These are phyloP conservation scores for Cryptococcus wingfieldii DNA, from an alignment of 1,284 basidiomycete genomes.

Conservation along the genomic window DNA sequence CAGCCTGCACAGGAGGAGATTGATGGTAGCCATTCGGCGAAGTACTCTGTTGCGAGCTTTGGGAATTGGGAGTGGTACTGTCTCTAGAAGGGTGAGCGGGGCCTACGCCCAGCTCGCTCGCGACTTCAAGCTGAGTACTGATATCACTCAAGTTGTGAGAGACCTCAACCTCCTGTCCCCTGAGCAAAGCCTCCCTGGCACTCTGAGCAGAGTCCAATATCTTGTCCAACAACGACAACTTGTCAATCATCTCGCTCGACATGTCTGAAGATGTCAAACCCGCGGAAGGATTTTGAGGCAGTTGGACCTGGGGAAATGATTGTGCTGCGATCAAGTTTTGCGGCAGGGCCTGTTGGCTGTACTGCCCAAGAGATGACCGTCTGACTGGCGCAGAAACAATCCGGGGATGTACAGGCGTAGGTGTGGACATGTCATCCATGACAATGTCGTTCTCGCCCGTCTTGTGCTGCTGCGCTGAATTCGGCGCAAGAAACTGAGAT, in stretches of 20 bases:
- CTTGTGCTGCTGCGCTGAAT: background rate
- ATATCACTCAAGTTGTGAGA: slow-evolving; percentile 37
- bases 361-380: slow-evolving; percentile 13
- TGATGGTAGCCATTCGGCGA: slow-evolving; percentile 27
- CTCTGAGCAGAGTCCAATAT: slow-evolving; percentile 39
- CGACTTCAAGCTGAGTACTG: slow-evolving; percentile 40
- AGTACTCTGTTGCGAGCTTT: slow-evolving; percentile 7
- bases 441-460: slow-evolving; percentile 18
- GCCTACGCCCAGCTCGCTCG: slow-evolving; percentile 37
- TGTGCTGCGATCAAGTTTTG: background rate
- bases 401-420: slow-evolving; percentile 11
- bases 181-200: slow-evolving; percentile 37
- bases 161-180: slow-evolving; percentile 33
- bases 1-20: slow-evolving; percentile 8
- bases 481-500: background rate
- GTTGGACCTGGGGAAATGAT: background rate
- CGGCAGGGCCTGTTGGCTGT: slow-evolving; percentile 1
- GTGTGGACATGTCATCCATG: slow-evolving; percentile 40
- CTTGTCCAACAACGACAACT: slow-evolving; percentile 38
- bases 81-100: slow-evolving; percentile 34
- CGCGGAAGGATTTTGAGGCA: background rate
- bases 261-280: slow-evolving; percentile 16
- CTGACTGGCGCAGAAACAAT: slow-evolving; percentile 5
- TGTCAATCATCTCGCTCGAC: slow-evolving; percentile 28
- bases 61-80: slow-evolving; percentile 21